These are phyloP conservation scores for Vigna trinervia DNA, from an alignment of 306 rosid genomes.

Conservation along the genomic window DNA sequence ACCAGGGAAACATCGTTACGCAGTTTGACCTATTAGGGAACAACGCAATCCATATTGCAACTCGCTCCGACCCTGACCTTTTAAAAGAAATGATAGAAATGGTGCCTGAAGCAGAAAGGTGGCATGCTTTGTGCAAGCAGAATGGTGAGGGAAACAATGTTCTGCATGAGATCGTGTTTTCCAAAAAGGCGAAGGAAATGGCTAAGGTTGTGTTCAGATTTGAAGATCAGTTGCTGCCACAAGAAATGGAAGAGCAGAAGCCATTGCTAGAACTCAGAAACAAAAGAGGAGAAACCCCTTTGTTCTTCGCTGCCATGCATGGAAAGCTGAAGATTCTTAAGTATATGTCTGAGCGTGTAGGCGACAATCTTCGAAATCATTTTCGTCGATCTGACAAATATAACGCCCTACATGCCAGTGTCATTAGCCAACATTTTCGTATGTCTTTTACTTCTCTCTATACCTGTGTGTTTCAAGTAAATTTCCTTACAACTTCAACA, in stretches of 20 bases:
- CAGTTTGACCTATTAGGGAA: neutral
- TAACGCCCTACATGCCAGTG: slow-evolving; percentile 17
- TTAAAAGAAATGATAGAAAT: neutral
- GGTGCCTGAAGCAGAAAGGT: neutral
- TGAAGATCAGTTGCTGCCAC: neutral
- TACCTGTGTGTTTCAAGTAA: too few species aligned
- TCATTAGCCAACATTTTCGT: slow-evolving; percentile 9
- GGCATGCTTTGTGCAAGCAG: neutral
- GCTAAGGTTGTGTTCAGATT: slow-evolving; percentile 4
- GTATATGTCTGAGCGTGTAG: neutral
- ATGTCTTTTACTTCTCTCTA: neutral
- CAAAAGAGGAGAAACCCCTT: slow-evolving; percentile 32
- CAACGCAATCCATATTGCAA: neutral
- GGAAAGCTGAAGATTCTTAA: slow-evolving; percentile 13
- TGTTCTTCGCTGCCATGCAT: slow-evolving; percentile 29
- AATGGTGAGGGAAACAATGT: neutral
- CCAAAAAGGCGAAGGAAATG: neutral
- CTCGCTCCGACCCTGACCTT: slow-evolving; percentile 1
- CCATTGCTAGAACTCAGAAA: neutral
- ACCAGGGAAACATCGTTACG: neutral
- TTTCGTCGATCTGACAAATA: neutral
- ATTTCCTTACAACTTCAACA: too few species aligned
- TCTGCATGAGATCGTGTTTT: neutral
- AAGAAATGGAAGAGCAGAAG: neutral
- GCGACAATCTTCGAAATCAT: neutral